These are phyloP conservation scores for Trichoderma sp. DNA, from an alignment of 2,329 filamentous ascomycete species.

Conservation along the genomic window DNA sequence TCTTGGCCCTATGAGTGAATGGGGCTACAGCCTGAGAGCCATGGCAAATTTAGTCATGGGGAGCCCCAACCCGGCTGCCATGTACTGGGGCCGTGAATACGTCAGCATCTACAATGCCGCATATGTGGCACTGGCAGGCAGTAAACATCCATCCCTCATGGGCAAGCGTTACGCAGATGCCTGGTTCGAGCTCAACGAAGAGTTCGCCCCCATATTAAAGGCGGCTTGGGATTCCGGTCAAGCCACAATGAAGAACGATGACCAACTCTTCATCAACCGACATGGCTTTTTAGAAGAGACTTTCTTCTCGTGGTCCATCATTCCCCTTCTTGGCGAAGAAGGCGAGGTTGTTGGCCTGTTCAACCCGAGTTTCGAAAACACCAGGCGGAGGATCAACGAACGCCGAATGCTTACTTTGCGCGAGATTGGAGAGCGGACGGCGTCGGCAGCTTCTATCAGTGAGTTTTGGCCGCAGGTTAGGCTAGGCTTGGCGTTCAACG, in stretches of 20 bases:
- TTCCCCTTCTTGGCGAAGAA: constrained; percentile 72
- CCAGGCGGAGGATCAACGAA: constrained; percentile 73
- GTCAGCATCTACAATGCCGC: constrained; percentile 72
- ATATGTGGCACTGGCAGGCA: constrained; percentile 67
- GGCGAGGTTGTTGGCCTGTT: constrained; percentile 74
- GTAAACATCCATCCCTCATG: constrained; percentile 76
- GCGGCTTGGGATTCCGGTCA: constrained; percentile 68
- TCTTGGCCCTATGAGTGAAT: constrained; percentile 72
- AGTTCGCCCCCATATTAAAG: constrained; percentile 65
- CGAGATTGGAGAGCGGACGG: constrained; percentile 74
- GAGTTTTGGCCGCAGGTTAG: constrained; percentile 72
- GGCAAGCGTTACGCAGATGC: constrained; percentile 66
- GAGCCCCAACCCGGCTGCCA: constrained; percentile 69
- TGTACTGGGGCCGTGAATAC: constrained; percentile 75
- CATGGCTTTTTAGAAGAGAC: constrained; percentile 72
- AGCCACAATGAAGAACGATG: constrained; percentile 82
- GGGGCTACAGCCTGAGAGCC: constrained; percentile 68
- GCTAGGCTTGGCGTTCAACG: constrained; percentile 68
- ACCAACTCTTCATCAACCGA: constrained; percentile 69
- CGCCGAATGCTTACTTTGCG: constrained; percentile 75
- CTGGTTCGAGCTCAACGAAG: constrained; percentile 74
- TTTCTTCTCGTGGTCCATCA: constrained; percentile 80
- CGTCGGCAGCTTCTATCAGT: constrained; percentile 68
- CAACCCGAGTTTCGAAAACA: constrained; percentile 81
- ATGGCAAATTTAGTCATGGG: constrained; percentile 84